Evolutionary conservation across 768 basidiomycete species (phyloP), one percentile per base, ranked within the genome.

Genomic region (Suillus cothurnatus): DNA sequence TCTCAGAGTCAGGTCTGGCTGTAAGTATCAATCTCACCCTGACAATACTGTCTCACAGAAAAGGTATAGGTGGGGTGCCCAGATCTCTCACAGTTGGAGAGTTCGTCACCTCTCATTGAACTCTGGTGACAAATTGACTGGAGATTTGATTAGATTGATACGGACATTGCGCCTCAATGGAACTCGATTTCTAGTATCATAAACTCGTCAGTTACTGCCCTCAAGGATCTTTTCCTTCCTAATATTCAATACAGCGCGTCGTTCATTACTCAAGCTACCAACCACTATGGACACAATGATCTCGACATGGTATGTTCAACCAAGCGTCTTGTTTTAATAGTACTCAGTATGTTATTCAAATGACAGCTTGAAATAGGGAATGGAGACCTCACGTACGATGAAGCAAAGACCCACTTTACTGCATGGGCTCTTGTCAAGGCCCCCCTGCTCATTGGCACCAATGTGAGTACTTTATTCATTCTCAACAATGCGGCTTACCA

Each of bases 341-440:
- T 21, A 36, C 45, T 58, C 53, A 21, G 6, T 23, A 23, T 38
- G 57, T 69, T 3, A 62, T 67, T 57, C 41, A 68, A 38, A 53
- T 57, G 41, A 58, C 17, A 86, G 86, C 82, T 87, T 58, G 85
- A 87, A 81, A 77, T 88, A 38, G 89, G 89, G 23, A 89, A 90
- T 65, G 88, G 86, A 11, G 74, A 84, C 31, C 76, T 90, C 61
- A 86, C 84, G 1, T 83, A 79, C 67, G 86, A 90, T 11, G 89
- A 90, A 75, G 78, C 84, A 26, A 89, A 89, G 71, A 80, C 86
- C 4, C 89, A 90, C 70, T 90, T 89, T 73, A 90, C 89, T 0
- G 86, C 84, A 1, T 90, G 89, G 89, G 86, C 87, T 15, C 75
- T 90, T 32, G 82, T 89, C 82, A 90, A 88, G 69, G 85, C 85